Evolutionary conservation across 768 basidiomycete species (phyloP).

Genomic region (Brasilioporus rufonigricans): DNA sequence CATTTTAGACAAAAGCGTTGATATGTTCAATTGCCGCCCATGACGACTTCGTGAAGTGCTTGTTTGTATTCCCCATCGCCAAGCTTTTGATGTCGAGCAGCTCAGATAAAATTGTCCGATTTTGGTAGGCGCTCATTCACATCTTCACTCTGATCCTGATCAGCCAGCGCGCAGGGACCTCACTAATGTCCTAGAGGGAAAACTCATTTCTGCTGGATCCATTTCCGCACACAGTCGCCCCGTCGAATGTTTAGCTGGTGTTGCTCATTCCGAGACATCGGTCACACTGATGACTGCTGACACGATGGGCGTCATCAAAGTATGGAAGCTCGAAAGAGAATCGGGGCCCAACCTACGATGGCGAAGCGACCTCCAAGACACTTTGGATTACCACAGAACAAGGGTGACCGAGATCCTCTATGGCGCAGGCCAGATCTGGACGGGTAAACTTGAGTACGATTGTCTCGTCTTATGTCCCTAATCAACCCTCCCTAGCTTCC

Average conservation of each 20-base stretch:
- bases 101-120: conserved; percentile 83
- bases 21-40: conserved; percentile 78
- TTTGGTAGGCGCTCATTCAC: conserved; percentile 60
- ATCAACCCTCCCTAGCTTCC: conserved; percentile 56
- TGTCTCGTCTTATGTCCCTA: background rate
- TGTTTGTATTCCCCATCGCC: conserved; percentile 67
- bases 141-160: background rate
- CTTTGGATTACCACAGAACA: conserved; percentile 75
- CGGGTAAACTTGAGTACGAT: conserved; percentile 47
- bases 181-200: conserved; percentile 39
- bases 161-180: conserved; percentile 56
- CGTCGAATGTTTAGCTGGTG: conserved; percentile 73
- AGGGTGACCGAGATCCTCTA: conserved; percentile 72
- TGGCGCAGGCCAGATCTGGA: conserved; percentile 81
- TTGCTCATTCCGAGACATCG: conserved; percentile 41
- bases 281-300: conserved; percentile 78
- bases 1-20: conserved; percentile 59
- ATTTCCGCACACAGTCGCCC: conserved; percentile 87
- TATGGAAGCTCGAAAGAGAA: conserved; percentile 65
- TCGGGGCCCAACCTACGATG: conserved; percentile 42
- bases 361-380: conserved; percentile 49
- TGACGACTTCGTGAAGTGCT: conserved; percentile 85
- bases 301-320: conserved; percentile 86
- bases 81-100: conserved; percentile 78
- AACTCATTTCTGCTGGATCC: conserved; percentile 55